These are phyloP conservation scores for Zygosaccharomyces rouxii DNA, from an alignment of 805 yeast species.

Conservation along the genomic window DNA sequence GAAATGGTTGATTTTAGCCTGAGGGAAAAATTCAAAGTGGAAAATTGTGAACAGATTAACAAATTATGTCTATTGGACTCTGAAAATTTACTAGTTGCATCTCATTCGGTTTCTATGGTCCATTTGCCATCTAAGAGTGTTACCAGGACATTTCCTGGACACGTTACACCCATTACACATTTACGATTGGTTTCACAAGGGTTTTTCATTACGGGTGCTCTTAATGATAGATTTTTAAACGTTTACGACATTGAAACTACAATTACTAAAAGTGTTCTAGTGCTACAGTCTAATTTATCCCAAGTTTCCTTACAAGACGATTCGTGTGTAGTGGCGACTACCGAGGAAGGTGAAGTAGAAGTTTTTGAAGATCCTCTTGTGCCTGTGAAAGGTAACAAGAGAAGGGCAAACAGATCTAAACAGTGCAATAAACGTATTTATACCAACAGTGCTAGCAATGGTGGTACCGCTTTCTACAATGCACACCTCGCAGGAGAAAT, in stretches of 20 bases:
- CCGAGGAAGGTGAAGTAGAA: constrained; percentile 74
- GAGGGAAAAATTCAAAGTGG: constrained; percentile 41
- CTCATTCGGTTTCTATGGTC: constrained; percentile 59
- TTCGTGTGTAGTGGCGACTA: constrained; percentile 41
- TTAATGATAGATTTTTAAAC: constrained; percentile 77
- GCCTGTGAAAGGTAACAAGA: constrained; percentile 34
- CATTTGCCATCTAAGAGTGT: constrained; percentile 40
- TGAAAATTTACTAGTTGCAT: constrained; percentile 53
- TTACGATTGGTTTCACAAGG: constrained; percentile 36
- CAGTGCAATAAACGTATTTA: constrained; percentile 43
- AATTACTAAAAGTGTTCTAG: constrained; percentile 54
- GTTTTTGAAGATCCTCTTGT: constrained; percentile 57
- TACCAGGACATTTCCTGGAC: constrained; percentile 64
- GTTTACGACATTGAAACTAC: constrained; percentile 43
- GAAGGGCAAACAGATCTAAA: constrained; percentile 50
- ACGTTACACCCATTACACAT: constrained; percentile 61
- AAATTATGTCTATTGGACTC: constrained; percentile 29
- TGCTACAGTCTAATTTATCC: constrained; percentile 59
- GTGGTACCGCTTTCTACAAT: constrained; percentile 32
- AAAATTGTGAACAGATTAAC: constrained; percentile 27
- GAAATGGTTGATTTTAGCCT: constrained; percentile 45
- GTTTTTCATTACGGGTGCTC: constrained; percentile 64
- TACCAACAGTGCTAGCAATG: constrained; percentile 11
- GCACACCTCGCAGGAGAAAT: constrained; percentile 59
- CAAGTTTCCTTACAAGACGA: constrained; percentile 39